Conservation (phyloP, 1,284 basidiomycete species). For the Inonotus obliquus region DNA sequence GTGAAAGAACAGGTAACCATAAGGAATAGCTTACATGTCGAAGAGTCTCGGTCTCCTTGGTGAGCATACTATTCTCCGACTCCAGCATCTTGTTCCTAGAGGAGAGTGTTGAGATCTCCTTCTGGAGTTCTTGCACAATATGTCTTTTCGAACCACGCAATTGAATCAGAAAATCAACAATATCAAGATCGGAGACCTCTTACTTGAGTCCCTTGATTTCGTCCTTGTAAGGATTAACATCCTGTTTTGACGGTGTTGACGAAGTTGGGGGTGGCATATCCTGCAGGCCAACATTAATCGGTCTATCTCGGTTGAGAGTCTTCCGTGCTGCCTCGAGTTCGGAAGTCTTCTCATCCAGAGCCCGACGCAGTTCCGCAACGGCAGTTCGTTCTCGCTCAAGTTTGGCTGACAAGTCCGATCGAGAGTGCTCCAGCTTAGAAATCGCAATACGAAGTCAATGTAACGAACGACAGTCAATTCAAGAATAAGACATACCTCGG, state of each 20-base stretch:
- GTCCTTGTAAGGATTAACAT: slow-evolving; percentile 45
- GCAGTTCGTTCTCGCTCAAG: slow-evolving; percentile 33
- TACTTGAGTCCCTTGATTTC: slow-evolving; percentile 79
- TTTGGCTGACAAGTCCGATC: slow-evolving; percentile 29
- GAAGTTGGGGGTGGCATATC: slow-evolving; percentile 33
- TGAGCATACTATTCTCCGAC: slow-evolving; percentile 70
- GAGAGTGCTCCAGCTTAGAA: slow-evolving; percentile 29
- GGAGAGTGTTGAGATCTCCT: slow-evolving; percentile 65
- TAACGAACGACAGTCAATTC: neutral
- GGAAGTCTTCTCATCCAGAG: slow-evolving; percentile 41
- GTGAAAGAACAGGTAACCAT: too few species aligned
- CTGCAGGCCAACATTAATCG: slow-evolving; percentile 38
- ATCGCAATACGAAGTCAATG: neutral
- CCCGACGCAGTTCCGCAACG: slow-evolving; percentile 35
- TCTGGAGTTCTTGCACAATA: slow-evolving; percentile 83
- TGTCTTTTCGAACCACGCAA: slow-evolving; percentile 43
- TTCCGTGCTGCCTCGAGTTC: slow-evolving; percentile 57
- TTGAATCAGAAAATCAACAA: slow-evolving; percentile 4
- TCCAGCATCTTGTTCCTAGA: slow-evolving; percentile 69
- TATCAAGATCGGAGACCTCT: slow-evolving; percentile 20
- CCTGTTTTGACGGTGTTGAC: slow-evolving; percentile 45
- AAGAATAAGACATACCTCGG: slow-evolving; percentile 29
- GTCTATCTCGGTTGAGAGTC: slow-evolving; percentile 50
- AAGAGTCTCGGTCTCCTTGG: slow-evolving; percentile 73
- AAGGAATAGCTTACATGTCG: slow-evolving; percentile 46